Evolutionary conservation across 139 green algal species (phyloP).

Genomic region (Prasinococcaceae sp.): DNA sequence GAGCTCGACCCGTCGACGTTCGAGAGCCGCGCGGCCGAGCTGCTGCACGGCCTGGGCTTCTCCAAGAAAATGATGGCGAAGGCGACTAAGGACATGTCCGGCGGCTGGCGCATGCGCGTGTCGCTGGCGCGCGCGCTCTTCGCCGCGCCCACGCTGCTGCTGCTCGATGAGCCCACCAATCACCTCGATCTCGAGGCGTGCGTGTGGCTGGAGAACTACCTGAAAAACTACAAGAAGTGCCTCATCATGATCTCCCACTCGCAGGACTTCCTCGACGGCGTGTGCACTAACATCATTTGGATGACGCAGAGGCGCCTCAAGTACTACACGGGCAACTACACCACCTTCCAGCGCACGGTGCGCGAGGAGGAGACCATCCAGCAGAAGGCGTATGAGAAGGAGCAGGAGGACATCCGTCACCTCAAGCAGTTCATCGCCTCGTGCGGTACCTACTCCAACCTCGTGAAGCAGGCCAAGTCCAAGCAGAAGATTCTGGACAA

Average conservation of each 20-base stretch:
- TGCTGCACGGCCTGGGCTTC: conserved; percentile 92
- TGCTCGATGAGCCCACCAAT: conserved; percentile 34
- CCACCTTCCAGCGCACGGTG: conserved; percentile 70
- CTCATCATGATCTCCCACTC: conserved; percentile 81
- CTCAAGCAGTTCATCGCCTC: conserved; percentile 48
- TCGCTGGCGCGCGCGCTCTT: conserved; percentile 83
- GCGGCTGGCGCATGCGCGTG: conserved; percentile 93
- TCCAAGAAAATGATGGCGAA: conserved; percentile 65
- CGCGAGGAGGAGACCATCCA: conserved; percentile 83
- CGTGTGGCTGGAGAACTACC: conserved; percentile 90
- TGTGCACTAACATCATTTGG: conserved; percentile 94
- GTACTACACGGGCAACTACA: conserved; percentile 69
- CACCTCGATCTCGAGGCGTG: conserved; percentile 73
- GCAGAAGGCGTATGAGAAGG: conserved; percentile 82
- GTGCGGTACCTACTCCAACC: conserved; percentile 24
- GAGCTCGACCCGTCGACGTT: conserved; percentile 23
- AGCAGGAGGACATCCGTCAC: conserved; percentile 61
- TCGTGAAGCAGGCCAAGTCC: conserved; percentile 56
- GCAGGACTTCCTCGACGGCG: conserved; percentile 92
- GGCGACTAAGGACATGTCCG: conserved; percentile 76
- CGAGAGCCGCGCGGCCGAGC: conserved; percentile 17
- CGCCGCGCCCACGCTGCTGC: conserved; percentile 56
- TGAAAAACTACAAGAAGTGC: conserved; percentile 80
- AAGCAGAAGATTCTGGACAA: conserved; percentile 95
- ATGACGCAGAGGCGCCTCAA: conserved; percentile 79